Percentiles rank a stretch among this genome's conserved stretches.
These are phyloP conservation scores for Pterulicium gracile DNA, from an alignment of 1,284 basidiomycete species.

Conservation along the genomic window DNA sequence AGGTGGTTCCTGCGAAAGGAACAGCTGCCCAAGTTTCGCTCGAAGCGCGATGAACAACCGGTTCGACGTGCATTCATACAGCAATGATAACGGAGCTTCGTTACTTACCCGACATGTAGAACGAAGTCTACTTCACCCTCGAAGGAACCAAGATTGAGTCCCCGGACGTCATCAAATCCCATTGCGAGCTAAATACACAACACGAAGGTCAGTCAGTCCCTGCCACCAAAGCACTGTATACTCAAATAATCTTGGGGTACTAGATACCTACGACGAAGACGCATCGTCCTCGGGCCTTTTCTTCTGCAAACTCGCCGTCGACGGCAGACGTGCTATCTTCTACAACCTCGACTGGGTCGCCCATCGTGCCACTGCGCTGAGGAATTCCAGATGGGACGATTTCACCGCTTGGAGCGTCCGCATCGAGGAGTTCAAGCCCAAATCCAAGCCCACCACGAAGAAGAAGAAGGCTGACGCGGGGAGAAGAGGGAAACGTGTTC, in stretches of 20 bases:
- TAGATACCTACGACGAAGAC: conserved; percentile 7
- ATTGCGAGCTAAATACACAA: conserved; percentile 26
- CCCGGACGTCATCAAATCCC: conserved; percentile 37
- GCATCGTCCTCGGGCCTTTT: conserved; percentile 14
- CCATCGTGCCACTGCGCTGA: conserved; percentile 30
- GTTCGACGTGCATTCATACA: too few relatives aligned
- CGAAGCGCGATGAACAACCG: conserved; percentile 42
- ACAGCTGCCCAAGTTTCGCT: conserved; percentile 46
- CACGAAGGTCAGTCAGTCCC: conserved; percentile 3
- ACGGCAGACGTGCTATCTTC: conserved; percentile 48
- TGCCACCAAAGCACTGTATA: conserved; percentile 8
- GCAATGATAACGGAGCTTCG: too few relatives aligned
- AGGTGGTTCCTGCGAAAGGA: conserved; percentile 64
- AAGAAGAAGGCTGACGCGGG: too few relatives aligned
- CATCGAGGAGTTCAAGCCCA: not conserved
- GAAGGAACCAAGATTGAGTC: conserved; percentile 32
- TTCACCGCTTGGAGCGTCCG: not conserved
- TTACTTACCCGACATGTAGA: conserved; percentile 25
- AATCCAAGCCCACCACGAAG: too few relatives aligned
- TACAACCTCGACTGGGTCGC: conserved; percentile 50
- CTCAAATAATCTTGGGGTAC: conserved; percentile 12
- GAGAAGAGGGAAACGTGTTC: too few relatives aligned
- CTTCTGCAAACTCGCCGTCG: conserved; percentile 50
- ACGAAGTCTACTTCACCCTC: conserved; percentile 61
- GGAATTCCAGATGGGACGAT: not conserved